Conservation (phyloP, 1,139 yeast genomes). For the Yamadazyma atmosphaerica region DNA sequence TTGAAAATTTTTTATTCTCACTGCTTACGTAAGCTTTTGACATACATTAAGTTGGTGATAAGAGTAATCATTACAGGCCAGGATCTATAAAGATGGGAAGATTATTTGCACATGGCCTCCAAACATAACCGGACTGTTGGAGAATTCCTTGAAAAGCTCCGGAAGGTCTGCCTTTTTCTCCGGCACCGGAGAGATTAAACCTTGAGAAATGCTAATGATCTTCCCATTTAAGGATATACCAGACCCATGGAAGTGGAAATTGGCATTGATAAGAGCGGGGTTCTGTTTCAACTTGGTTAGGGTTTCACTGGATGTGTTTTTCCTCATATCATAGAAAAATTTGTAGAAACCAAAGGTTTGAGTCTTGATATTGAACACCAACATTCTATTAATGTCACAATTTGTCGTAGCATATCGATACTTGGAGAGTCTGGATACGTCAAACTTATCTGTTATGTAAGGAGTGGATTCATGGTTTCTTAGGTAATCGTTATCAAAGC, state of each 20-base stretch:
- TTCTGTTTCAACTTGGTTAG: conserved; percentile 23
- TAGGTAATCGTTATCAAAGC: conserved; percentile 38
- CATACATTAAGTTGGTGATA: too few species aligned
- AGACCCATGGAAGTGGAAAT: conserved; percentile 34
- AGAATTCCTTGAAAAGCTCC: conserved; percentile 20
- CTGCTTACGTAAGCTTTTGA: neutral
- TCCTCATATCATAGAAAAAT: conserved; percentile 34
- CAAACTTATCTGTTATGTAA: conserved; percentile 35
- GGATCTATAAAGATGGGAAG: conserved; percentile 27
- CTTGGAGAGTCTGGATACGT: conserved; percentile 35
- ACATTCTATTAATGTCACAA: conserved; percentile 32
- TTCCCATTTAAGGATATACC: conserved; percentile 37
- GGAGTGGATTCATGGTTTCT: conserved; percentile 32
- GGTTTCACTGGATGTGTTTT: conserved; percentile 22
- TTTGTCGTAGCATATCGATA: conserved; percentile 30
- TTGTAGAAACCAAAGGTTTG: conserved; percentile 45
- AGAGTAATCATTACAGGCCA: too few species aligned
- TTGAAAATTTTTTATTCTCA: conserved; percentile 1
- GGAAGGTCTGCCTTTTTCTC: conserved; percentile 29
- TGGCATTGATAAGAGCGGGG: conserved; percentile 29
- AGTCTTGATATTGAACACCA: conserved; percentile 40
- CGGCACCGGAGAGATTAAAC: conserved; percentile 33
- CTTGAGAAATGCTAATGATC: conserved; percentile 40
- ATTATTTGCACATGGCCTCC: conserved; percentile 41
- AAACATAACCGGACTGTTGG: conserved; percentile 26